Base-by-base conservation (phyloP, 768 basidiomycete species). In the Phylloporus rhodoxanthus region DNA sequence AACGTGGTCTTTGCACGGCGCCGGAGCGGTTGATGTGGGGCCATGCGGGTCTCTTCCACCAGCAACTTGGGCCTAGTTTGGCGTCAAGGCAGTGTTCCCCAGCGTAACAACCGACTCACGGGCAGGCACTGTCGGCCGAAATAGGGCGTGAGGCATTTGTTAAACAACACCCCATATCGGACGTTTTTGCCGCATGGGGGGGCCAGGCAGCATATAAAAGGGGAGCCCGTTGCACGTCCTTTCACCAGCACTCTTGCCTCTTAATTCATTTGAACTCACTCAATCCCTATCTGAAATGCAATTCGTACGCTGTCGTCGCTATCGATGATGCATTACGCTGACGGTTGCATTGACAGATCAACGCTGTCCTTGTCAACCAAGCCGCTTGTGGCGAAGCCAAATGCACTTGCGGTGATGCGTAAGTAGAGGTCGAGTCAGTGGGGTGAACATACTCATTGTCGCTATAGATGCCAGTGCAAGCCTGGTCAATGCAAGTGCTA, bases 311-410 rank as follows among this genome's bases (percentile, higher is more conserved):
- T 3, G n/a, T 5, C n/a, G 34, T 34, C 3, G 13, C 5, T 17
- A 8, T 17, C 34, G 15, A n/a, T 34, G 34, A 34, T 17, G 37
- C 5, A 4, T 42, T 10, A 13, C 8, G 40, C 41, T 28, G 26
- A 42, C 6, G 37, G 26, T 23, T 15, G 26, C 8, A 14, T 1
- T 42, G 26, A 17, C 10, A 42, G 41, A 20, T 4, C 8, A 29
- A 43, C 28, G 8, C 42, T 14, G 11, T 43, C 19, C 29, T 13
- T 13, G 42, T 43, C 29, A 30, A 13, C 29, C 29, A 30, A 48
- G 55, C 51, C 7, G 44, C 30, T 8, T 60, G 59, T 38, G 52
- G 55, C 29, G 2, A 34, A 38, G 1, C 10, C 17, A 15, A 2
- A 0, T 60, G 59, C 28, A 7, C n/a, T 11, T 43, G 42, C 8